Evolutionary conservation across 2,329 filamentous ascomycete species (phyloP).

Genomic region (Beauveria varroae): DNA sequence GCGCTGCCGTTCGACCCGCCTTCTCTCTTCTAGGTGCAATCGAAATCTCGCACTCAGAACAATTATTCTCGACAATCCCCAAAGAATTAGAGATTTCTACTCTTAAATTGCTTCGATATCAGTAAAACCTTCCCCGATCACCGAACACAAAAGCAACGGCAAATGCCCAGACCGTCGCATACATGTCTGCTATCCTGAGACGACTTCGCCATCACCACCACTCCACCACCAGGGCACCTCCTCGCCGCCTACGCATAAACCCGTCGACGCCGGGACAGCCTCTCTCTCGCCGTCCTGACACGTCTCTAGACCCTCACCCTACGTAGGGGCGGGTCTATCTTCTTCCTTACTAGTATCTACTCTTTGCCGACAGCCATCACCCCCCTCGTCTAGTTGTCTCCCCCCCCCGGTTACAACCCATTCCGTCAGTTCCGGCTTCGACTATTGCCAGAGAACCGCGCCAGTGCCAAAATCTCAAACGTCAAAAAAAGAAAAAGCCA

Average conservation of each 20-base stretch:
- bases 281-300: background rate
- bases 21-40: no score
- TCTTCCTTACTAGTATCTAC: background rate
- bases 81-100: no score
- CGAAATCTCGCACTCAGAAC: no score
- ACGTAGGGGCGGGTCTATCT: background rate
- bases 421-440: background rate
- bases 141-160: background rate
- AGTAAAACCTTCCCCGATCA: background rate
- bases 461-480: conserved; percentile 5
- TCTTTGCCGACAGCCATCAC: background rate
- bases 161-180: background rate
- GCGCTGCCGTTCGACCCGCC: no score
- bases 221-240: background rate
- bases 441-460: background rate
- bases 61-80: no score
- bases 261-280: background rate
- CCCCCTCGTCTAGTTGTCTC: background rate
- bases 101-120: no score
- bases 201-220: background rate
- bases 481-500: background rate
- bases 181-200: conserved; percentile 11
- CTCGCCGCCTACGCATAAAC: background rate
- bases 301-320: background rate
- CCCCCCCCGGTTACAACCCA: background rate